Evolutionary conservation across 2,329 filamentous ascomycete genomes (phyloP).

Genomic region (Curvularia sp.): DNA sequence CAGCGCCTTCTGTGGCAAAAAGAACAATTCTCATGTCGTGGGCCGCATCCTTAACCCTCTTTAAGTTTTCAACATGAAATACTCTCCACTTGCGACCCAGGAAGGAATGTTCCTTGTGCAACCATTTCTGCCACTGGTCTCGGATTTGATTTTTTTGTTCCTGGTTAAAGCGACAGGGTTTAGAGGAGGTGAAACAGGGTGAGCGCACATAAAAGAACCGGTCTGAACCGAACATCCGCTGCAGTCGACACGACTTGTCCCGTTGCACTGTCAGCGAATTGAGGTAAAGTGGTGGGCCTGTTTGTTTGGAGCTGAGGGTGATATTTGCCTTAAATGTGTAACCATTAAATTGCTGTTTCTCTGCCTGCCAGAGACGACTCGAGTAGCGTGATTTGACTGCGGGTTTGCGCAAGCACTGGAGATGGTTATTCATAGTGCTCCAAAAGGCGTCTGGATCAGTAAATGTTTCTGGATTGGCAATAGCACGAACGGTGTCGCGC

Average conservation of each 20-base stretch:
- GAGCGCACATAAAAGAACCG: slow-evolving; percentile 53
- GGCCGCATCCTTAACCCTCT: slow-evolving; percentile 28
- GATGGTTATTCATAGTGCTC: slow-evolving; percentile 17
- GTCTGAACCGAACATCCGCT: slow-evolving; percentile 49
- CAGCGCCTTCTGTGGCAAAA: slow-evolving; percentile 46
- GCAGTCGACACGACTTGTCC: slow-evolving; percentile 47
- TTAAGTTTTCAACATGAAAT: slow-evolving; percentile 50
- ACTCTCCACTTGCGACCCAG: slow-evolving; percentile 53
- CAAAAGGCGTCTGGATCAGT: slow-evolving; percentile 32
- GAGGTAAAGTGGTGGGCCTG: slow-evolving; percentile 35
- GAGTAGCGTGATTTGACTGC: slow-evolving; percentile 21
- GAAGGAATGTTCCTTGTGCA: slow-evolving; percentile 46
- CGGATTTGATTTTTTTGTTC: slow-evolving; percentile 26
- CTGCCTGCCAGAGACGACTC: slow-evolving; percentile 36
- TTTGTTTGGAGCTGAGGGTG: slow-evolving; percentile 22
- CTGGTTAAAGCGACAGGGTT: slow-evolving; percentile 18
- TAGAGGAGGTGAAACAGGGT: slow-evolving; percentile 36
- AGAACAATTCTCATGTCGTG: slow-evolving; percentile 41
- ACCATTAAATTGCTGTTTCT: slow-evolving; percentile 31
- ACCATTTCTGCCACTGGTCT: slow-evolving; percentile 46
- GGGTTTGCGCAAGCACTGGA: not conserved
- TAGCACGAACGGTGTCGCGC: slow-evolving; percentile 21
- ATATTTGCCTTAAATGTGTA: slow-evolving; percentile 46
- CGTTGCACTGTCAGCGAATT: slow-evolving; percentile 34
- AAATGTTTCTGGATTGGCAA: slow-evolving; percentile 15